phyloP scores from a whole-genome alignment of 192 early-diverging fungal species.

The Piromyces sp. region DNA sequence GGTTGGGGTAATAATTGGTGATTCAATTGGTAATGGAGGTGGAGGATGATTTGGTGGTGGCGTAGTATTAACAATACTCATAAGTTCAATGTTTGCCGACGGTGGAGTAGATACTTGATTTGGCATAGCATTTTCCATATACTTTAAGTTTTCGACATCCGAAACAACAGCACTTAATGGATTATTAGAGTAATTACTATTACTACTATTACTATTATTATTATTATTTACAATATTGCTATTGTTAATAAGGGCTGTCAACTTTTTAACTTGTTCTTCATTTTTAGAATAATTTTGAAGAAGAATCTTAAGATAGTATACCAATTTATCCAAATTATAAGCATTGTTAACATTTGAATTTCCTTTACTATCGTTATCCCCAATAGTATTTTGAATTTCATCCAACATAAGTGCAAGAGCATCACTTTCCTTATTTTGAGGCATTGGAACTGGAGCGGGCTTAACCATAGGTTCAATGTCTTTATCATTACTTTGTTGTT shows the following conservation, averaged over 20 bases:
- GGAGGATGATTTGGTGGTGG: background rate
- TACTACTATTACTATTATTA: too few species aligned
- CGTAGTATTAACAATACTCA: background rate
- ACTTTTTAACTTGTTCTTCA: background rate
- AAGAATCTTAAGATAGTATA: background rate
- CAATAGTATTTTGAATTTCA: background rate
- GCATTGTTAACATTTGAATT: background rate
- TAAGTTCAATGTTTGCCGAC: background rate
- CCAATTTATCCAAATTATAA: background rate
- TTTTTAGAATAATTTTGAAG: background rate
- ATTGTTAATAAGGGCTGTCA: background rate
- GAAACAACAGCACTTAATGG: background rate
- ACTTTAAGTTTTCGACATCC: background rate
- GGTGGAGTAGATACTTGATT: background rate
- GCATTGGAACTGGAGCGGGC: background rate
- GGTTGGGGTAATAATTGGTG: background rate
- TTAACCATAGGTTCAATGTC: too few species aligned
- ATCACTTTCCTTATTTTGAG: background rate
- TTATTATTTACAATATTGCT: background rate
- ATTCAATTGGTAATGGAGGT: background rate
- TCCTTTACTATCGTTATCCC: background rate
- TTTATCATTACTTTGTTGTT: too few species aligned
- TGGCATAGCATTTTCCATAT: background rate
- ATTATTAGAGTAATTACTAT: background rate
- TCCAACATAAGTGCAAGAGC: background rate